Conservation (phyloP, 148 eudicot species). For the Gaultheria prostrata region DNA sequence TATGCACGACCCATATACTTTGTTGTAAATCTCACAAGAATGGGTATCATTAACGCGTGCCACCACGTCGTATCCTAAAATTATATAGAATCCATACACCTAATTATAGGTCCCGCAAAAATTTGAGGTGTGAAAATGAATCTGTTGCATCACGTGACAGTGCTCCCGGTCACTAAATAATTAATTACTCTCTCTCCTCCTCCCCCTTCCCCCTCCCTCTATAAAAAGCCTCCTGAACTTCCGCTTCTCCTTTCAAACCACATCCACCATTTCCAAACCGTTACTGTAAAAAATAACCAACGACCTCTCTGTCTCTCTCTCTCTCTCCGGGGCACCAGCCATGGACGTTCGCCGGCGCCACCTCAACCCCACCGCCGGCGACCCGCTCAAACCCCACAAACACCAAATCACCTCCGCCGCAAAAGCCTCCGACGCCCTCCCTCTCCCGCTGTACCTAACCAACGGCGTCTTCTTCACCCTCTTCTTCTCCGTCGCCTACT, state of each 20-base stretch:
- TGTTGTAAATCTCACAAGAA: too few relatives aligned
- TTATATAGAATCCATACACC: too few relatives aligned
- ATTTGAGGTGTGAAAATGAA: too few relatives aligned
- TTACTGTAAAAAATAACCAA: not conserved
- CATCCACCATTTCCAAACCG: not conserved
- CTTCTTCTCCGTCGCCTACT: slow-evolving; percentile 46
- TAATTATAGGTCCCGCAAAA: too few relatives aligned
- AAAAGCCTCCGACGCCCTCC: slow-evolving; percentile 43
- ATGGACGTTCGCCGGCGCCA: slow-evolving; percentile 39
- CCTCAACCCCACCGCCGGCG: slow-evolving; percentile 20
- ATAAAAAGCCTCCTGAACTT: slow-evolving; percentile 8
- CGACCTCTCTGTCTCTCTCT: not conserved
- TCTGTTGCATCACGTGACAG: too few relatives aligned
- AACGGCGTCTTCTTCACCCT: slow-evolving; percentile 43
- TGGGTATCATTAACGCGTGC: too few relatives aligned
- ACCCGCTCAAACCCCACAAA: slow-evolving; percentile 11
- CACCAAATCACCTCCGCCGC: not conserved
- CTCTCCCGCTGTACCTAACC: slow-evolving; percentile 41
- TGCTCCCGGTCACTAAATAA: too few relatives aligned
- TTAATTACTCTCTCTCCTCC: not conserved
- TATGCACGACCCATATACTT: too few relatives aligned
- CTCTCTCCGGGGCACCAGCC: not conserved
- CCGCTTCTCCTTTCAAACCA: not conserved
- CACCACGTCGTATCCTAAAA: too few relatives aligned
- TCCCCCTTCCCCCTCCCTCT: not conserved